Evolutionary conservation across 768 basidiomycete species (phyloP).

Genomic region (Roridomyces roridus): DNA sequence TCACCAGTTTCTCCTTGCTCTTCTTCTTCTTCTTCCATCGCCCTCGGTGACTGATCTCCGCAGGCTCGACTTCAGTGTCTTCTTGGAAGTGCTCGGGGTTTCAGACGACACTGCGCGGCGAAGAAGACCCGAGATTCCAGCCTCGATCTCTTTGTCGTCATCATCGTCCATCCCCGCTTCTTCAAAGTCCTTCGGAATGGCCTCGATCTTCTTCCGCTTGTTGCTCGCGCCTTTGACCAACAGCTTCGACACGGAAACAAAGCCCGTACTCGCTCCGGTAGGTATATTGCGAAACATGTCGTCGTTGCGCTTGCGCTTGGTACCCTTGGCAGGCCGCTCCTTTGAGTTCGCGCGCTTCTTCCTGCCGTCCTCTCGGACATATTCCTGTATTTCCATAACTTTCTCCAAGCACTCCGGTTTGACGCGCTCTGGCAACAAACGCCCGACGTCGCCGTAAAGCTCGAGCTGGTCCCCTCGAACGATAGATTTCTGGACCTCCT

Average conservation of each 20-base stretch:
- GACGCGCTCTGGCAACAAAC: constrained; percentile 79
- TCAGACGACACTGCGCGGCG: constrained; percentile 60
- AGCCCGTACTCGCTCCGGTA: constrained; percentile 69
- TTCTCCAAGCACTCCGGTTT: constrained; percentile 83
- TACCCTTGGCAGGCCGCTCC: constrained; percentile 39
- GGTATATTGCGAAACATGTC: constrained; percentile 77
- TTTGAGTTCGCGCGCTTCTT: constrained; percentile 42
- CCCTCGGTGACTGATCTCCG: constrained; percentile 54
- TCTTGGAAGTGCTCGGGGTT: constrained; percentile 35
- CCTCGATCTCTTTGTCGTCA: constrained; percentile 70
- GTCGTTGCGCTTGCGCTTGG: constrained; percentile 76
- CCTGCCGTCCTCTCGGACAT: constrained; percentile 57
- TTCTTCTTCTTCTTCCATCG: constrained; percentile 33
- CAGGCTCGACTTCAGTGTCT: constrained; percentile 43
- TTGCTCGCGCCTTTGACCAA: constrained; percentile 55
- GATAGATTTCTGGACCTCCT: constrained; percentile 88
- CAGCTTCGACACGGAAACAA: constrained; percentile 72
- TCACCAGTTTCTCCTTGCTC: constrained; percentile 27
- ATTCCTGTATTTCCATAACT: constrained; percentile 81
- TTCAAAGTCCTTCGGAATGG: constrained; percentile 51
- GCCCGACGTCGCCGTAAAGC: constrained; percentile 90
- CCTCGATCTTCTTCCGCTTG: constrained; percentile 45
- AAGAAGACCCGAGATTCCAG: constrained; percentile 50
- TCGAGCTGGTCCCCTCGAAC: constrained; percentile 86
- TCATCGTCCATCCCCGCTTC: constrained; percentile 68